Evolutionary conservation across 2,329 filamentous ascomycete species (phyloP).

Genomic region (Aspergillus terreus): DNA sequence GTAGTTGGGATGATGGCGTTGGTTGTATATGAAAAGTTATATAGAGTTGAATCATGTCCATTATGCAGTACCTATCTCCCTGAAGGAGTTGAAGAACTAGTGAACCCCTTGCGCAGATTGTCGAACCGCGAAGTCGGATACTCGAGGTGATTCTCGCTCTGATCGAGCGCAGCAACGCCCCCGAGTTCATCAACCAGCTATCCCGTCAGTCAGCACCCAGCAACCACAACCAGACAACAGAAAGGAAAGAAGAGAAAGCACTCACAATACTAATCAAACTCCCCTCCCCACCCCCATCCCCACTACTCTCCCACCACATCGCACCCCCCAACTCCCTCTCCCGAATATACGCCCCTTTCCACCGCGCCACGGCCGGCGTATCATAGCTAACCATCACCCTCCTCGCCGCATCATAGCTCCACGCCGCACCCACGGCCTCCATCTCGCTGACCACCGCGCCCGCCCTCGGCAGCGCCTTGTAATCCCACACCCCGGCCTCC

Average conservation of each 20-base stretch:
- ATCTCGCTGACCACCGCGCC: constrained; percentile 63
- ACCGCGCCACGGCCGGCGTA: constrained; percentile 61
- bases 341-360: constrained; percentile 71
- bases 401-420: constrained; percentile 62
- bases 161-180: constrained; percentile 40
- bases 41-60: no score
- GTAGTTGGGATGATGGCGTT: constrained; percentile 34
- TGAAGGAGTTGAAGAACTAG: no score
- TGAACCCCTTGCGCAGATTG: constrained; percentile 43
- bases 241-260: neutral
- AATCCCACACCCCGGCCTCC: constrained; percentile 85
- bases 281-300: constrained; percentile 60
- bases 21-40: no score
- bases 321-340: constrained; percentile 69
- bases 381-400: constrained; percentile 72
- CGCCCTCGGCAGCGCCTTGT: constrained; percentile 72
- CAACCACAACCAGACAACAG: no score
- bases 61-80: no score
- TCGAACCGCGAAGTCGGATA: constrained; percentile 54
- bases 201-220: no score
- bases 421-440: constrained; percentile 61
- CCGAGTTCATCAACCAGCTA: constrained; percentile 33
- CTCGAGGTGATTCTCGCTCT: constrained; percentile 44
- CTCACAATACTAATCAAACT: constrained; percentile 63
- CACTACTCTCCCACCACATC: constrained; percentile 97